Evolutionary conservation across 495 filamentous ascomycete genomes (phyloP).

Genomic region (Podospora comata): DNA sequence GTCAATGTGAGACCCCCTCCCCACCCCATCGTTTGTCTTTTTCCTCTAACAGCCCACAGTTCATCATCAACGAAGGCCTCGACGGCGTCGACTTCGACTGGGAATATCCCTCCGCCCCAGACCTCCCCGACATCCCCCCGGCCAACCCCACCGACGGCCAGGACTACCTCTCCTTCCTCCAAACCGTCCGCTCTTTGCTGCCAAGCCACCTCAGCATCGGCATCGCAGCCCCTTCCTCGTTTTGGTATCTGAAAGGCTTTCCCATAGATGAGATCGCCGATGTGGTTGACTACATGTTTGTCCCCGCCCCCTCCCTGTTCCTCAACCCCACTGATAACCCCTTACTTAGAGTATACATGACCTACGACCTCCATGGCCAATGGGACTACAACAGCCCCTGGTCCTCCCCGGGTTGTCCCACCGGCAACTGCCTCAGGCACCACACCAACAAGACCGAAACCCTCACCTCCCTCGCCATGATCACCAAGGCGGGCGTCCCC

Average conservation of each 20-base stretch:
- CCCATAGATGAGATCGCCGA: conserved; percentile 29
- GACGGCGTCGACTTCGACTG: conserved; percentile 37
- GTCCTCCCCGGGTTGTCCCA: conserved; percentile 16
- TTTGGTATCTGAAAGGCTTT: conserved; percentile 30
- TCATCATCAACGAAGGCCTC: conserved; percentile 17
- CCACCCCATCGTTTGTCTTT: too few relatives aligned
- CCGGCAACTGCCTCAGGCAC: conserved; percentile 39
- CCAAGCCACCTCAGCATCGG: conserved; percentile 21
- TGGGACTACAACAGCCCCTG: conserved; percentile 11
- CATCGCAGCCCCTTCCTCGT: conserved; percentile 33
- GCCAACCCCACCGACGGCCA: conserved; percentile 15
- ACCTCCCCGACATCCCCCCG: conserved; percentile 18
- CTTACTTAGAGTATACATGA: conserved; percentile 36
- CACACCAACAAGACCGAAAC: conserved; percentile 48
- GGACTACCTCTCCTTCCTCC: conserved; percentile 21
- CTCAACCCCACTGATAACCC: too few relatives aligned
- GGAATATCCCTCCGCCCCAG: conserved; percentile 39
- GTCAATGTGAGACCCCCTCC: too few relatives aligned
- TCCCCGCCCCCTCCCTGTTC: too few relatives aligned
- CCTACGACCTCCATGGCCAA: conserved; percentile 25
- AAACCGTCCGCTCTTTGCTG: conserved; percentile 11
- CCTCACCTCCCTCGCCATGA: conserved; percentile 37
- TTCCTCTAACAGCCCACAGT: too few relatives aligned
- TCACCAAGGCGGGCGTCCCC: conserved; percentile 50
- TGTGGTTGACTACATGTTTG: conserved; percentile 29